Conservation (phyloP, 345 rosid genomes). For the Aurinia saxatilis region DNA sequence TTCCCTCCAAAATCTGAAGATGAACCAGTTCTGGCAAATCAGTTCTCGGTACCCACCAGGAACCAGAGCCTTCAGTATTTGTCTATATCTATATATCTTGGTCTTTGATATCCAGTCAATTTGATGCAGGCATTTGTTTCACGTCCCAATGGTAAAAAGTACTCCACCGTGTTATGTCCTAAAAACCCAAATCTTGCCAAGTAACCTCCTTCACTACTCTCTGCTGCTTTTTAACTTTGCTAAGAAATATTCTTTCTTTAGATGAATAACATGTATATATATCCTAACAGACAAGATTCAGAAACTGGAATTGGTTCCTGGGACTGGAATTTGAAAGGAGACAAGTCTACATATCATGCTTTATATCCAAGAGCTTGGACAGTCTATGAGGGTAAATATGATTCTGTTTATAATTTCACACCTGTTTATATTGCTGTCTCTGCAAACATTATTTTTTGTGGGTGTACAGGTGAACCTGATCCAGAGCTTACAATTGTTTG, state of each 20-base stretch:
- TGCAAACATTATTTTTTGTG: too few relatives aligned
- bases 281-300: constrained; percentile 42
- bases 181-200: constrained; percentile 15
- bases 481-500: constrained; percentile 79
- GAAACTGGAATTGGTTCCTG: constrained; percentile 71
- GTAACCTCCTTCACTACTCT: constrained; percentile 7
- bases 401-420: not conserved
- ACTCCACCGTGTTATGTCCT: constrained; percentile 25
- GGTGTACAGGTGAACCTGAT: constrained; percentile 85
- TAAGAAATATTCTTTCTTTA: not conserved
- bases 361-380: constrained; percentile 98
- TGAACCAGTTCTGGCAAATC: constrained; percentile 74
- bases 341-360: constrained; percentile 84
- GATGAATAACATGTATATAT: constrained; percentile 10
- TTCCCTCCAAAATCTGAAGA: constrained; percentile 71
- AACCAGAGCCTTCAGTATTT: too few relatives aligned
- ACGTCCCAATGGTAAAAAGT: constrained; percentile 16
- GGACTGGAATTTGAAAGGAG: constrained; percentile 91
- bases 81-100: too few relatives aligned
- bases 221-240: not conserved
- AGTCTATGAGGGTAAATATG: constrained; percentile 62
- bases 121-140: constrained; percentile 30
- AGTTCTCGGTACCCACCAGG: constrained; percentile 71
- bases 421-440: too few relatives aligned
- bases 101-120: too few relatives aligned